Conservation (phyloP, 495 filamentous ascomycete genomes). For the Penicillium argentinense region DNA sequence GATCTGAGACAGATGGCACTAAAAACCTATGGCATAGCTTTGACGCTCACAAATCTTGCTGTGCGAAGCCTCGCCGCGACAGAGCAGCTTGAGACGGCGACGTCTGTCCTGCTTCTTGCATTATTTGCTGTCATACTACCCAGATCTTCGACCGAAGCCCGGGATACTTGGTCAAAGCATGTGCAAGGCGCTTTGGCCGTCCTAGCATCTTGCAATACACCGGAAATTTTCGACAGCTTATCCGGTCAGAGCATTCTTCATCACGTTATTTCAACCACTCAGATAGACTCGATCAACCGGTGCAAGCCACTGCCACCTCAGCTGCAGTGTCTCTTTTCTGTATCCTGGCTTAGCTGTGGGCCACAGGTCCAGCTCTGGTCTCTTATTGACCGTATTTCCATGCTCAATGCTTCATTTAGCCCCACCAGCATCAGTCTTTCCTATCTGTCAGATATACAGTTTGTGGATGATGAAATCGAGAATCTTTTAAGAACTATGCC, state of each 20-base stretch:
- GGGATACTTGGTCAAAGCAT: conserved; percentile 5
- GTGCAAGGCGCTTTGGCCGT: neutral
- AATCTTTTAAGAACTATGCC: conserved; percentile 3
- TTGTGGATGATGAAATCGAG: neutral
- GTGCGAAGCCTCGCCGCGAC: neutral
- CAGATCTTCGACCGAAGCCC: neutral
- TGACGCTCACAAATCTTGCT: neutral
- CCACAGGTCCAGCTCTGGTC: neutral
- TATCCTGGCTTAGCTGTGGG: neutral
- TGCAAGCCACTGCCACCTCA: neutral
- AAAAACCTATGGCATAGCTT: conserved; percentile 1
- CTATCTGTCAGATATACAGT: neutral
- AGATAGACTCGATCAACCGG: conserved; percentile 4
- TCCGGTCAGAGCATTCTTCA: conserved; percentile 8
- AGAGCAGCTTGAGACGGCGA: neutral
- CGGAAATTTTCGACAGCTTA: neutral
- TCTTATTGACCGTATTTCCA: neutral
- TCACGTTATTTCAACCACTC: conserved; percentile 1
- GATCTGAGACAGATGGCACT: conserved; percentile 3
- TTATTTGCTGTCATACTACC: conserved; percentile 1
- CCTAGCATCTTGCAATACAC: neutral
- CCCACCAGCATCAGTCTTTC: neutral
- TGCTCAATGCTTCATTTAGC: neutral
- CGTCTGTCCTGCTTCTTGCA: conserved; percentile 5
- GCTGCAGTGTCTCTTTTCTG: neutral